Evolutionary conservation across 306 rosid genomes (phyloP).

Genomic region (Alnus glutinosa): DNA sequence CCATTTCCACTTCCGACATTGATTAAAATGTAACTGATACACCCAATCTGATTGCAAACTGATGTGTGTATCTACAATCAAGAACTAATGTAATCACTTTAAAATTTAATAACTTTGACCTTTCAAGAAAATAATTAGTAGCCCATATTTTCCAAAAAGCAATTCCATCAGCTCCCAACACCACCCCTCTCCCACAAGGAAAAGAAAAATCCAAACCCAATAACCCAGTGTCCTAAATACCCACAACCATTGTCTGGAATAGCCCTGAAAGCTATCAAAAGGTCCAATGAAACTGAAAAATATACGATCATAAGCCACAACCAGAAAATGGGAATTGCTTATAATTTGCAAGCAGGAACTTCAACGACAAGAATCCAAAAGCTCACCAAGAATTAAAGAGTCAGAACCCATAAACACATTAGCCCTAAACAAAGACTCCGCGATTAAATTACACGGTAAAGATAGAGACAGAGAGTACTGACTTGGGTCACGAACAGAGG

Average conservation of each 20-base stretch:
- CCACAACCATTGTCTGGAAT: conserved; percentile 4
- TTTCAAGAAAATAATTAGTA: background rate
- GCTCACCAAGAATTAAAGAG: background rate
- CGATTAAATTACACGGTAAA: background rate
- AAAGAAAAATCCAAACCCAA: no score
- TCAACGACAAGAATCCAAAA: background rate
- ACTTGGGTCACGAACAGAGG: conserved; percentile 56
- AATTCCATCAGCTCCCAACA: no score
- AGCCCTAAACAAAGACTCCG: background rate
- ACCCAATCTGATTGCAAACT: background rate
- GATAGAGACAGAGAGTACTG: background rate
- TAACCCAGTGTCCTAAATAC: conserved; percentile 1
- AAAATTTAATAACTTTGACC: background rate
- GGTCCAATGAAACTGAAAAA: background rate
- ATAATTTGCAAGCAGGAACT: background rate
- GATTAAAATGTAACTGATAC: background rate
- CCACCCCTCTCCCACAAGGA: background rate
- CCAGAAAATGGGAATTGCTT: background rate
- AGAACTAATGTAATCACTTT: background rate
- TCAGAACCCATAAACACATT: background rate
- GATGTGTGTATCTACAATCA: background rate
- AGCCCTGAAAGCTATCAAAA: background rate
- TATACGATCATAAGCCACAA: background rate
- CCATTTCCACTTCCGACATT: background rate
- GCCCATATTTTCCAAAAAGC: no score